phyloP scores from a whole-genome alignment of 129 eudicot species.

The Calendula officinalis region DNA sequence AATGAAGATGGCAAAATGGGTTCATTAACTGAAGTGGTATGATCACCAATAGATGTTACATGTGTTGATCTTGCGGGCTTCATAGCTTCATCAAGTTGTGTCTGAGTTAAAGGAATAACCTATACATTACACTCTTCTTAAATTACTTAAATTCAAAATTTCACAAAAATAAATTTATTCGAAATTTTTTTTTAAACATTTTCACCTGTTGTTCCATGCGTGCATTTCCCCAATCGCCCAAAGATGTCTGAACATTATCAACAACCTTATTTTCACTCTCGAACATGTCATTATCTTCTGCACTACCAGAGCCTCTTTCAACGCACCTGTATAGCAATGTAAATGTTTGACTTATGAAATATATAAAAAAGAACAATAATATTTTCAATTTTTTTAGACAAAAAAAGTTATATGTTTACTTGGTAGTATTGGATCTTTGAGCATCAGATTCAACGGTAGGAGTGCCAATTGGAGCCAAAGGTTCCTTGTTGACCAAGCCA shows the following conservation, averaged over 20 bases:
- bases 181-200: too few species aligned
- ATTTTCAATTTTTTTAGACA: conserved; percentile 7
- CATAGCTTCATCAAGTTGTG: conserved; percentile 92
- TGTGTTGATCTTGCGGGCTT: conserved; percentile 57
- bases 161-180: too few species aligned
- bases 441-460: conserved; percentile 46
- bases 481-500: conserved; percentile 45
- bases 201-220: conserved; percentile 55
- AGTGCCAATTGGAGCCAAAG: conserved; percentile 69
- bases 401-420: conserved; percentile 37
- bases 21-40: conserved; percentile 39
- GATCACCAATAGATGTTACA: conserved; percentile 55
- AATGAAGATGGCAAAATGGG: conserved; percentile 50
- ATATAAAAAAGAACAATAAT: neutral
- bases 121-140: conserved; percentile 24
- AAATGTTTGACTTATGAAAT: neutral
- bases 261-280: conserved; percentile 48
- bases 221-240: conserved; percentile 50
- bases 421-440: conserved; percentile 42
- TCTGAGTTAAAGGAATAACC: conserved; percentile 90
- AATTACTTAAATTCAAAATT: conserved; percentile 7
- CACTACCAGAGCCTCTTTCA: conserved; percentile 47
- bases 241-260: conserved; percentile 45
- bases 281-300: conserved; percentile 44
- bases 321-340: conserved; percentile 41